phyloP scores from a whole-genome alignment of 371 early-diverging fungal species.

The Chytridiales sp. region DNA sequence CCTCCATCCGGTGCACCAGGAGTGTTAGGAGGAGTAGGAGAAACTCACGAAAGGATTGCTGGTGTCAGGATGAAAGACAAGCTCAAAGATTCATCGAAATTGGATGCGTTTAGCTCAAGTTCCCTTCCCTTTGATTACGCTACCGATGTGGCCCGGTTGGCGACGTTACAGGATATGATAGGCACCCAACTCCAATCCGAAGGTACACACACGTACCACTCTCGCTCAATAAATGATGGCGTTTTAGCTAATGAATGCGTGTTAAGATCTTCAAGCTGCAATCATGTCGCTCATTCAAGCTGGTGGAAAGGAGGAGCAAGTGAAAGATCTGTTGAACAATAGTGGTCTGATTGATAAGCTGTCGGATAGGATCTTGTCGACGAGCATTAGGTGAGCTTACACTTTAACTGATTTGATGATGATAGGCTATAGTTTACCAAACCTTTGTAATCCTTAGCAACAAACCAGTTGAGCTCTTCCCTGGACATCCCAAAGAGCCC shows the following conservation, averaged over 20 bases:
- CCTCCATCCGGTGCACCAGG: too few relatives aligned
- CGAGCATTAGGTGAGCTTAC: background rate
- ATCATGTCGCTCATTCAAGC: background rate
- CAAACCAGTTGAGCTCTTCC: background rate
- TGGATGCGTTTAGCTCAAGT: too few relatives aligned
- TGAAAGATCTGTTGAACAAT: conserved; percentile 1
- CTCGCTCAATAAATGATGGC: background rate
- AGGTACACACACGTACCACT: background rate
- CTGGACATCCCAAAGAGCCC: background rate
- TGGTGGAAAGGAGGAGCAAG: conserved; percentile 13
- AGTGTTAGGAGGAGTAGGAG: too few relatives aligned
- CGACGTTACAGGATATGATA: conserved; percentile 6
- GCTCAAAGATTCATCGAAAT: too few relatives aligned
- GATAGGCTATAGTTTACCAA: conserved; percentile 1
- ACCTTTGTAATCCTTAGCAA: too few relatives aligned
- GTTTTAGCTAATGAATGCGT: background rate
- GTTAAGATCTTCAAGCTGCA: conserved; percentile 6
- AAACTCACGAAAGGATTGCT: too few relatives aligned
- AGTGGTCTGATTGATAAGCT: conserved; percentile 25
- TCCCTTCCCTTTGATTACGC: too few relatives aligned
- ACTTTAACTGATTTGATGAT: conserved; percentile 10
- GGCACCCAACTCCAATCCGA: conserved; percentile 7
- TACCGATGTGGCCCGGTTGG: conserved; percentile 5
- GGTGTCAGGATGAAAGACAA: too few relatives aligned
- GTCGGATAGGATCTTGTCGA: conserved; percentile 3